A percentile compares a stretch with the other conserved stretches of the same genome.
Evolutionary conservation across 768 basidiomycete genomes (phyloP).

Genomic region (Tricholoma hemisulphureum): DNA sequence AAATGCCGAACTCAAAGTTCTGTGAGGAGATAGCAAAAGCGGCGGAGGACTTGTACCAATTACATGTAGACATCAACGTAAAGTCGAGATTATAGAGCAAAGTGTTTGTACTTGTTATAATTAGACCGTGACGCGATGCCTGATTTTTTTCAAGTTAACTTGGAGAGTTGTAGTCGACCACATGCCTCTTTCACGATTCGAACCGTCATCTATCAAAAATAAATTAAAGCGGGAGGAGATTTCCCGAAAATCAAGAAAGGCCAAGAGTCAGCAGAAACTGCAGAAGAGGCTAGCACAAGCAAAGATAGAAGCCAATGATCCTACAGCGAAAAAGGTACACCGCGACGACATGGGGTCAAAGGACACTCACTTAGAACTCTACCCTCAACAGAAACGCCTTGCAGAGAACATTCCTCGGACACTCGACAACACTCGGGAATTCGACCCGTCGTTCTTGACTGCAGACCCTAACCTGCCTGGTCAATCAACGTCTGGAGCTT

Average conservation of each 20-base stretch:
- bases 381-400: slow-evolving; percentile 62
- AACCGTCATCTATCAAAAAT: slow-evolving; percentile 76
- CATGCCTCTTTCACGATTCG: slow-evolving; percentile 60
- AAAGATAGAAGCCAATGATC: slow-evolving; percentile 74
- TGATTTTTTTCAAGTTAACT: too few relatives aligned
- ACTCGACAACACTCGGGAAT: slow-evolving; percentile 90
- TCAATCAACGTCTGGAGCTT: slow-evolving; percentile 35
- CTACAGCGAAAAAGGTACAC: slow-evolving; percentile 72
- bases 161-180: too few relatives aligned
- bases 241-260: slow-evolving; percentile 67
- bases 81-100: slow-evolving; percentile 38
- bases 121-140: too few relatives aligned
- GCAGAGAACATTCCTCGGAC: slow-evolving; percentile 86
- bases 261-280: slow-evolving; percentile 78
- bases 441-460: slow-evolving; percentile 67
- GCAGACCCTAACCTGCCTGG: slow-evolving; percentile 43
- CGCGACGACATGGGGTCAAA: neutral
- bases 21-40: slow-evolving; percentile 62
- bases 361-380: neutral
- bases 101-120: neutral
- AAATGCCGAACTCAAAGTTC: slow-evolving; percentile 79
- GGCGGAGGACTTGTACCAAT: slow-evolving; percentile 64
- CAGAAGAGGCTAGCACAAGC: slow-evolving; percentile 75
- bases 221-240: slow-evolving; percentile 85
- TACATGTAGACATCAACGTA: slow-evolving; percentile 40